A percentile compares a stretch with the other conserved stretches of the same genome.
These are phyloP conservation scores for Thoreauomyces humboldtii DNA, from an alignment of 192 early-diverging fungal species.

Conservation along the genomic window DNA sequence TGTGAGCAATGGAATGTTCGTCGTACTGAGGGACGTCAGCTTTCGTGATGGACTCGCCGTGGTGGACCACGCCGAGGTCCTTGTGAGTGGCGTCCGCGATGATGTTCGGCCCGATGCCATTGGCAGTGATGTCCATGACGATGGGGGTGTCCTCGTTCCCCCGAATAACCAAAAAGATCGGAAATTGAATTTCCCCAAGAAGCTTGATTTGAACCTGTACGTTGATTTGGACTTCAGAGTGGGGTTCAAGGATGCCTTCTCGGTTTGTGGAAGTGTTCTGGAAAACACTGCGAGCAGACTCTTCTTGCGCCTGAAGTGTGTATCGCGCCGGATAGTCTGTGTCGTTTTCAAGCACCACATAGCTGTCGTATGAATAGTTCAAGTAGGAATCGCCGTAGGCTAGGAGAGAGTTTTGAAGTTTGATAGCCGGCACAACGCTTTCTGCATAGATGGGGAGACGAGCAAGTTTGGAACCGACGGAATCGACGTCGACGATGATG, in stretches of 20 bases:
- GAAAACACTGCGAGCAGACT: slow-evolving; percentile 41
- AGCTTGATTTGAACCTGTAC: slow-evolving; percentile 46
- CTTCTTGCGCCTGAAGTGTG: slow-evolving; percentile 46
- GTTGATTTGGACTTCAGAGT: slow-evolving; percentile 32
- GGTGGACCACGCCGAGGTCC: no score
- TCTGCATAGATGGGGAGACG: slow-evolving; percentile 42
- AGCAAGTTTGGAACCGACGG: slow-evolving; percentile 41
- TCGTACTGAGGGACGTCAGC: no score
- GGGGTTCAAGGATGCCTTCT: slow-evolving; percentile 48
- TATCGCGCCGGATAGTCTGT: slow-evolving; percentile 47
- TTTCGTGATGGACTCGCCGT: no score
- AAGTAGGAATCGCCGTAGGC: slow-evolving; percentile 55
- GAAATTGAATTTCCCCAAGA: slow-evolving; percentile 49
- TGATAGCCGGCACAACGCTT: slow-evolving; percentile 54
- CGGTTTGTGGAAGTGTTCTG: slow-evolving; percentile 40
- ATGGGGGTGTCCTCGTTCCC: slow-evolving; percentile 44
- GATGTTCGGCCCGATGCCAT: slow-evolving; percentile 57
- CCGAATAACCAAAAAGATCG: slow-evolving; percentile 45
- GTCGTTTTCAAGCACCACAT: slow-evolving; percentile 46
- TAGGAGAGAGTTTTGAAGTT: slow-evolving; percentile 31
- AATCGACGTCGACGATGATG: slow-evolving; percentile 46
- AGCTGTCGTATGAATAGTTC: slow-evolving; percentile 36
- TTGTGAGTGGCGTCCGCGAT: slow-evolving; percentile 36
- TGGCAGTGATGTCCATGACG: slow-evolving; percentile 42
- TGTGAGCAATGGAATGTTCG: no score